Evolutionary conservation across 169 alveolate species (phyloP), one percentile per base, ranked within the genome.

Genomic region (Condylostoma magnum): DNA sequence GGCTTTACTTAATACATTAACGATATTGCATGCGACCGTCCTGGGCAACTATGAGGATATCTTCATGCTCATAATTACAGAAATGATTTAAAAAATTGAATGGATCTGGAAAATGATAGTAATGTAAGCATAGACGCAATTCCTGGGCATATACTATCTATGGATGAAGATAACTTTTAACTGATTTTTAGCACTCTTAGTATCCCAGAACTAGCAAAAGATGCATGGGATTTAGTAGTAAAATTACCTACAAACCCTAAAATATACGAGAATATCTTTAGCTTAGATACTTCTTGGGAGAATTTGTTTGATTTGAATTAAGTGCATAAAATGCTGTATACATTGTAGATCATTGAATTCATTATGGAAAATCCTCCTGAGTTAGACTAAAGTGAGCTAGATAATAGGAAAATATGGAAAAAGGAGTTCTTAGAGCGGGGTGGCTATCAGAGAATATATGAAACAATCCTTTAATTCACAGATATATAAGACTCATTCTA

Each of bases 41-140:
- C 72, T 37, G 65, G 63, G 5, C 82, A 76, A 6, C 95, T 92
- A 2, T 82, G 97, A 86, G 63, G 81, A 8, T 89, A 92, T 67
- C 65, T 89, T 4, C 44, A 51, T 2, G 57, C 92, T 3, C 85
- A 80, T 56, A 83, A 83, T 47, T 83, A 79, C 48, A 79, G 95
- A 77, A 76, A 76, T 44, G 95, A 92, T 69, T 79, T 89, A 38
- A 67, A 43, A 28, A 82, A 79, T 56, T 77, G n/a, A n/a, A n/a
- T 68, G 31, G 82, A 69, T 70, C 88, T 77, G 33, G 80, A 57
- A 1, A 68, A 73, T 12, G 63, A 66, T 4, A 78, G 74, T 38
- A 69, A 15, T 4, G 51, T 70, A 0, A 77, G 68, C 22, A 52
- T 54, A 10, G 36, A 48, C 28, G 33, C 33, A 51, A 55, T 85